Conservation (phyloP, 805 yeast species). For the Cyberlindnera japonica region DNA sequence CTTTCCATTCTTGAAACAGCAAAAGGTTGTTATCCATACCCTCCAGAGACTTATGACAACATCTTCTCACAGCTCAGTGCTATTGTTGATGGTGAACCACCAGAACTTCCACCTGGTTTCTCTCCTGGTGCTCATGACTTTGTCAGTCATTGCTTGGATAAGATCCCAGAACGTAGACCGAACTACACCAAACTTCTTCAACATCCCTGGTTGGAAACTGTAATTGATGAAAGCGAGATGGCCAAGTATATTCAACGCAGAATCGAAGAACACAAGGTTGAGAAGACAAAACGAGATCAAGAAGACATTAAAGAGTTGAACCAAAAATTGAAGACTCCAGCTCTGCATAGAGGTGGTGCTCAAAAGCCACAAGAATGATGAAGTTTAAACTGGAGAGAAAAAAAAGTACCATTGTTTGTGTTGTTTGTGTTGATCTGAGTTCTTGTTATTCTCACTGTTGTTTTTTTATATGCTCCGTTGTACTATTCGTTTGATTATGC, state of each 20-base stretch:
- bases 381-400: no score
- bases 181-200: slow-evolving; percentile 67
- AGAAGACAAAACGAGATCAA: slow-evolving; percentile 17
- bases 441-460: no score
- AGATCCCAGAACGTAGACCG: slow-evolving; percentile 79
- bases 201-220: slow-evolving; percentile 79
- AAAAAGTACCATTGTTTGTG: no score
- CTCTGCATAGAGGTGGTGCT: slow-evolving; percentile 32
- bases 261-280: slow-evolving; percentile 28
- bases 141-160: slow-evolving; percentile 72
- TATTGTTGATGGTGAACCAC: slow-evolving; percentile 94
- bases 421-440: no score
- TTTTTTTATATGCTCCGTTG: no score
- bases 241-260: slow-evolving; percentile 35
- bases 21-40: slow-evolving; percentile 91
- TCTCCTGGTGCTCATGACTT: slow-evolving; percentile 79
- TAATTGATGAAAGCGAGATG: slow-evolving; percentile 38
- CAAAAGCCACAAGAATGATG: slow-evolving; percentile 4
- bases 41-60: slow-evolving; percentile 86
- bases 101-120: slow-evolving; percentile 64
- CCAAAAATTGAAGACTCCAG: slow-evolving; percentile 28
- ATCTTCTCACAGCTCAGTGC: slow-evolving; percentile 92
- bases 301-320: slow-evolving; percentile 26
- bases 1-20: slow-evolving; percentile 84
- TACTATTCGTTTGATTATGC: no score